phyloP scores from a whole-genome alignment of 108 stramenopile genomes.

The Pseudonitzschia multiseries region DNA sequence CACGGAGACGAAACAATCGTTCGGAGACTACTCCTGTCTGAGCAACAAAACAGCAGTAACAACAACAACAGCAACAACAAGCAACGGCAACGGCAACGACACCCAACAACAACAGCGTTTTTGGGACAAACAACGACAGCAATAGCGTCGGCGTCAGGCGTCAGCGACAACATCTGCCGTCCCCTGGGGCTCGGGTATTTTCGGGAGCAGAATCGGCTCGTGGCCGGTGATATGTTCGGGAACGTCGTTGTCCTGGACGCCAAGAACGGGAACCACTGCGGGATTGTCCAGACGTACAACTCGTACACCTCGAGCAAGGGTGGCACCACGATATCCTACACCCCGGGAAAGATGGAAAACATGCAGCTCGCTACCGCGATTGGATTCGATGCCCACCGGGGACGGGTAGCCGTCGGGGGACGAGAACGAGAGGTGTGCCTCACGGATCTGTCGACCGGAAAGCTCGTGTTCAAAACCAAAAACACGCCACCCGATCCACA shows the following conservation, averaged over 20 bases:
- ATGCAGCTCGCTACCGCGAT: slow-evolving; percentile 58
- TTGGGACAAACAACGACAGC: slow-evolving; percentile 26
- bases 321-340: slow-evolving; percentile 48
- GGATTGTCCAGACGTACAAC: slow-evolving; percentile 38
- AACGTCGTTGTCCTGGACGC: slow-evolving; percentile 36
- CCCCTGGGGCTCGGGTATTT: slow-evolving; percentile 32
- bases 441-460: slow-evolving; percentile 64
- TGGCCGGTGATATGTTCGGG: slow-evolving; percentile 41
- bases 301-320: slow-evolving; percentile 34
- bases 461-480: slow-evolving; percentile 78
- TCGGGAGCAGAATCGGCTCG: slow-evolving; percentile 21
- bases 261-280: neutral
- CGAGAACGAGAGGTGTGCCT: slow-evolving; percentile 69
- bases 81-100: no score
- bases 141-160: no score
- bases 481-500: slow-evolving; percentile 85
- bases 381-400: slow-evolving; percentile 38
- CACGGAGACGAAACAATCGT: neutral
- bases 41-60: no score
- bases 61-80: no score
- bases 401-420: slow-evolving; percentile 65
- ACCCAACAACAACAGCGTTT: slow-evolving; percentile 21
- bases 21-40: neutral
- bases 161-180: slow-evolving; percentile 2
- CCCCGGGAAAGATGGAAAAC: slow-evolving; percentile 57